phyloP scores from a whole-genome alignment of 2,329 filamentous ascomycete genomes.

The Fusarium xyrophilum region DNA sequence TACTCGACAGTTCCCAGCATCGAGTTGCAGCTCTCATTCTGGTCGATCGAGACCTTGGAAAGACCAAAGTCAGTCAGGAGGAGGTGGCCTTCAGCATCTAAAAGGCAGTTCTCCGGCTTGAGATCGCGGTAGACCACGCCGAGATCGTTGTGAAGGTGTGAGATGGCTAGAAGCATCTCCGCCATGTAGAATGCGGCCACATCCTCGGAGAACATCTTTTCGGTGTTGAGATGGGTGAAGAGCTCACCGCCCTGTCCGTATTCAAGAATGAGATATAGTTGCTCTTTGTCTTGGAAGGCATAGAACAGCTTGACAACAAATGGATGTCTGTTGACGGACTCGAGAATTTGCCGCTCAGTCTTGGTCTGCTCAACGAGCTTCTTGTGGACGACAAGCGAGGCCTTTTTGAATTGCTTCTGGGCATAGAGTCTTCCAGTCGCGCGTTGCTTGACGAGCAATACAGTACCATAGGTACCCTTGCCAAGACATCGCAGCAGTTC shows the following conservation, averaged over 20 bases:
- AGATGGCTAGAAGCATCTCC: conserved; percentile 92
- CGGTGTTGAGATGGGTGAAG: conserved; percentile 91
- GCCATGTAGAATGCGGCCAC: conserved; percentile 98
- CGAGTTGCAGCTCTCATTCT: conserved; percentile 74
- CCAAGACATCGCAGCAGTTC: conserved; percentile 89
- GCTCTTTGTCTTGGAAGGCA: conserved; percentile 97
- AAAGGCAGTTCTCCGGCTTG: conserved; percentile 96
- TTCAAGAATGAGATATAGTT: conserved; percentile 95
- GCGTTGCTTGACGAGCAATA: conserved; percentile 89
- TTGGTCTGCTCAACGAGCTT: conserved; percentile 96
- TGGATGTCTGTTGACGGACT: conserved; percentile 94
- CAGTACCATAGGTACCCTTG: conserved; percentile 95
- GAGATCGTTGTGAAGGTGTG: conserved; percentile 88
- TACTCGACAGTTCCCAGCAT: conserved; percentile 96
- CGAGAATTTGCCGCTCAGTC: conserved; percentile 92
- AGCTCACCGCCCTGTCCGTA: conserved; percentile 97
- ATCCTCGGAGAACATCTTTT: conserved; percentile 93
- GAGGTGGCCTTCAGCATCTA: conserved; percentile 90
- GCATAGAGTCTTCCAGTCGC: conserved; percentile 89
- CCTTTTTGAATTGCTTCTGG: conserved; percentile 99
- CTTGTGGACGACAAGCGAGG: conserved; percentile 92
- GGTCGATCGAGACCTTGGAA: conserved; percentile 86
- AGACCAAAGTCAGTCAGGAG: conserved; percentile 96
- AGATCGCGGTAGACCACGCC: conserved; percentile 96
- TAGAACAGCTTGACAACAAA: conserved; percentile 99